phyloP scores from a whole-genome alignment of 768 basidiomycete species.

The Sporobolomyces phaffii region DNA sequence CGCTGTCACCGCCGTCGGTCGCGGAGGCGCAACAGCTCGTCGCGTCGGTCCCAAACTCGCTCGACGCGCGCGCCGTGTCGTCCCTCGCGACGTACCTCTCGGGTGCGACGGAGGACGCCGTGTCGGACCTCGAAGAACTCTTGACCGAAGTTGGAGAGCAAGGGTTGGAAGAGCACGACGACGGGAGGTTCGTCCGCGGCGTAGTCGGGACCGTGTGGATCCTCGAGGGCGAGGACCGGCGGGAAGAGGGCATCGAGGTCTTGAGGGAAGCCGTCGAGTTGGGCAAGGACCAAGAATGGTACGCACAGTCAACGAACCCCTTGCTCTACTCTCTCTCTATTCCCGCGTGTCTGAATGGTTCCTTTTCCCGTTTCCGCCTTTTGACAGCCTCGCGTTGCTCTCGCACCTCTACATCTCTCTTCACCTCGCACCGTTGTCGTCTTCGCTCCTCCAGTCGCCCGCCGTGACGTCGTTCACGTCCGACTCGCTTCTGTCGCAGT shows the following conservation, averaged over 20 bases:
- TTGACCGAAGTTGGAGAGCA: constrained; percentile 32
- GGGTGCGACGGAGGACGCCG: constrained; percentile 21
- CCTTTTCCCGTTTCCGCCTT: no score
- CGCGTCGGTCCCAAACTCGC: constrained; percentile 8
- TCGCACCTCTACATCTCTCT: constrained; percentile 39
- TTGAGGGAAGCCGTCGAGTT: constrained; percentile 36
- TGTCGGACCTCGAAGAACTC: constrained; percentile 31
- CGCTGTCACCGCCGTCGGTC: constrained; percentile 26
- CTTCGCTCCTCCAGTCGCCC: constrained; percentile 27
- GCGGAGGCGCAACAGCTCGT: constrained; percentile 17
- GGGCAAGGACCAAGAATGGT: constrained; percentile 38
- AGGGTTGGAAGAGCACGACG: constrained; percentile 18
- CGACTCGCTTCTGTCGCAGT: constrained; percentile 38
- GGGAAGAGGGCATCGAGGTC: constrained; percentile 35
- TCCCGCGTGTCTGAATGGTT: no score
- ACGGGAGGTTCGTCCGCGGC: constrained; percentile 22
- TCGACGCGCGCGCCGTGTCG: constrained; percentile 33
- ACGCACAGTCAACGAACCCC: no score
- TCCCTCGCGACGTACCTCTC: constrained; percentile 30
- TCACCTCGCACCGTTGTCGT: constrained; percentile 21
- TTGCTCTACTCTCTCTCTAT: no score
- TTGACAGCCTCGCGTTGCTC: constrained; percentile 31
- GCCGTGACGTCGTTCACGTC: constrained; percentile 24
- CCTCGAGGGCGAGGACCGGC: constrained; percentile 32
- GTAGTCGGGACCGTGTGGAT: constrained; percentile 31